Evolutionary conservation across 768 basidiomycete species (phyloP).

Genomic region (Leccinum aurantiacum): DNA sequence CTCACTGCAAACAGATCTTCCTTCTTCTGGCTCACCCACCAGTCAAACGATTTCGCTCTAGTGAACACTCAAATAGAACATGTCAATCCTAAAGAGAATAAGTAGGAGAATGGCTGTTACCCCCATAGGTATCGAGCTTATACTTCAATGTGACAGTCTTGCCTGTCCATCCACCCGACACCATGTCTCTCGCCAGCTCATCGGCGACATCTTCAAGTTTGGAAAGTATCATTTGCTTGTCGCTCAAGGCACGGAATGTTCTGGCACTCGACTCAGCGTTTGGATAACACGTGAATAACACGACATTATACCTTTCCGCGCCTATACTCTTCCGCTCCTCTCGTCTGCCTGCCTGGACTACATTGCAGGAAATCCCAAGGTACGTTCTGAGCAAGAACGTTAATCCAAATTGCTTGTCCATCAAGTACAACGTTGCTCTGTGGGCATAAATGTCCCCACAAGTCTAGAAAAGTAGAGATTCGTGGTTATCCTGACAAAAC

Average conservation of each 20-base stretch:
- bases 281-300: not conserved
- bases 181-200: slow-evolving; percentile 82
- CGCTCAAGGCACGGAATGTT: slow-evolving; percentile 70
- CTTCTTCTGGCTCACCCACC: slow-evolving; percentile 71
- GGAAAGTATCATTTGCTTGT: slow-evolving; percentile 64
- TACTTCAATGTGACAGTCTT: slow-evolving; percentile 90
- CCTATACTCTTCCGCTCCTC: slow-evolving; percentile 93
- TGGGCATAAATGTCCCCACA: slow-evolving; percentile 87
- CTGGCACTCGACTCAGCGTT: slow-evolving; percentile 37
- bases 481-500: not conserved
- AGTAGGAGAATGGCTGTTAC: slow-evolving; percentile 33
- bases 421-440: slow-evolving; percentile 69
- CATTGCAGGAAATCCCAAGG: slow-evolving; percentile 85
- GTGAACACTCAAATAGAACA: slow-evolving; percentile 57
- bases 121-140: slow-evolving; percentile 89
- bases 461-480: slow-evolving; percentile 44
- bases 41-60: slow-evolving; percentile 76
- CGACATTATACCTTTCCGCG: slow-evolving; percentile 63
- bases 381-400: slow-evolving; percentile 73
- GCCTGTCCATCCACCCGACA: slow-evolving; percentile 77
- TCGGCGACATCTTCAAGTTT: slow-evolving; percentile 81
- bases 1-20: slow-evolving; percentile 76
- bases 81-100: slow-evolving; percentile 9
- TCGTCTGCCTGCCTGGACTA: slow-evolving; percentile 70
- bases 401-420: slow-evolving; percentile 88